phyloP scores from a whole-genome alignment of 2,329 filamentous ascomycete species.

The Colletotrichum sojae region DNA sequence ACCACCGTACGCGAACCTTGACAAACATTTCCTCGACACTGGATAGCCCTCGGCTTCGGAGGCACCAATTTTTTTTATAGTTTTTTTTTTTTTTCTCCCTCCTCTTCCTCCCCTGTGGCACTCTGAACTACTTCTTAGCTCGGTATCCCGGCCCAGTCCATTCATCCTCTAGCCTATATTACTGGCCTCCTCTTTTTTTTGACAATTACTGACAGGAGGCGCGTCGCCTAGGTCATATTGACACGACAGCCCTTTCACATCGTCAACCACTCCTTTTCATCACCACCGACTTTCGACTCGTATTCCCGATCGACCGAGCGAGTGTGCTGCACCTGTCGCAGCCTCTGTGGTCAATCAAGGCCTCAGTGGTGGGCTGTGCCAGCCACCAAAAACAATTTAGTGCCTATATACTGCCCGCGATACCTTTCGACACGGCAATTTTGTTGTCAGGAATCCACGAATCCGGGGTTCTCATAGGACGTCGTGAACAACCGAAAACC shows the following conservation, averaged over 20 bases:
- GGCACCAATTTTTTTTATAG: constrained; percentile 35
- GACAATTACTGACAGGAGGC: constrained; percentile 31
- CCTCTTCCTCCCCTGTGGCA: neutral
- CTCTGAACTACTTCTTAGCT: neutral
- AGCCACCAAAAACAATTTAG: neutral
- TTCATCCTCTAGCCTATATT: neutral
- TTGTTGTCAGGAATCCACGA: too few species aligned
- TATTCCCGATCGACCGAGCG: constrained; percentile 15
- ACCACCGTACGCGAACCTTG: constrained; percentile 36
- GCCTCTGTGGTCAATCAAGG: neutral
- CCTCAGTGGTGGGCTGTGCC: constrained; percentile 29
- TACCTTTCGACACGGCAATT: too few species aligned
- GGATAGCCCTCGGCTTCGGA: constrained; percentile 30
- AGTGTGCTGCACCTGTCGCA: constrained; percentile 7
- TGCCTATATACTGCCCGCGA: neutral
- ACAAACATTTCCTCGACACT: constrained; percentile 37
- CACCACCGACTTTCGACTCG: constrained; percentile 13
- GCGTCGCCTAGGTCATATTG: constrained; percentile 29
- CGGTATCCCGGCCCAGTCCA: constrained; percentile 7
- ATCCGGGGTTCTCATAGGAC: too few species aligned
- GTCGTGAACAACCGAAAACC: neutral
- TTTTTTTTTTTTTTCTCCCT: neutral
- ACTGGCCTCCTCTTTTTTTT: constrained; percentile 10
- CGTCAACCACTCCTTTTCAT: constrained; percentile 26
- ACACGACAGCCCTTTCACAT: constrained; percentile 17